Evolutionary conservation across 441 rosid genomes (phyloP).

Genomic region (Iberis amara): DNA sequence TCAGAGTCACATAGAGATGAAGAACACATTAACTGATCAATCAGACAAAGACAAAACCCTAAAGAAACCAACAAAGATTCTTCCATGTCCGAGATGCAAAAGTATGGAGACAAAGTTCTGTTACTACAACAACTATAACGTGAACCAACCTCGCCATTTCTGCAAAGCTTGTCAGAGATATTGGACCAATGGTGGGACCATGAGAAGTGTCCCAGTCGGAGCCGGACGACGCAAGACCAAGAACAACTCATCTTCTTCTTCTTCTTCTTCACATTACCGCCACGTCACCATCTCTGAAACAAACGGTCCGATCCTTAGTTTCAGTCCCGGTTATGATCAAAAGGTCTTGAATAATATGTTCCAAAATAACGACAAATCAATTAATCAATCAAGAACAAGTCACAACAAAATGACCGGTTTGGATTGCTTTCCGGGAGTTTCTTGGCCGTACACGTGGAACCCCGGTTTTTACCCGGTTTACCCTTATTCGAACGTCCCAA

Average conservation of each 20-base stretch:
- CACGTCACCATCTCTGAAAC: conserved; percentile 49
- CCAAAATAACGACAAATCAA: conserved; percentile 45
- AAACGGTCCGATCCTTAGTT: conserved; percentile 60
- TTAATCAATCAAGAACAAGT: conserved; percentile 29
- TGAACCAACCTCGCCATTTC: conserved; percentile 78
- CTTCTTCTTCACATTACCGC: conserved; percentile 23
- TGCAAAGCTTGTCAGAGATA: conserved; percentile 85
- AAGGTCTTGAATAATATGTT: too few relatives aligned
- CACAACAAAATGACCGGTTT: conserved; percentile 44
- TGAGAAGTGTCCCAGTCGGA: conserved; percentile 80
- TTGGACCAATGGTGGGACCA: conserved; percentile 82
- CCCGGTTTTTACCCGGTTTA: conserved; percentile 46
- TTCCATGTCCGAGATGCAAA: conserved; percentile 78
- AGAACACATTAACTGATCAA: conserved; percentile 1
- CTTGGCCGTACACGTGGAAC: conserved; percentile 76
- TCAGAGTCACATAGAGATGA: conserved; percentile 6
- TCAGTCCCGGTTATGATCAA: conserved; percentile 37
- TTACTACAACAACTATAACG: conserved; percentile 77
- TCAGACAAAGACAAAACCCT: conserved; percentile 36
- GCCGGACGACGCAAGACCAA: conserved; percentile 83
- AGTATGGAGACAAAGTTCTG: conserved; percentile 86
- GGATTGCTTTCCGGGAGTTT: conserved; percentile 44
- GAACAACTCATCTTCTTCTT: conserved; percentile 37
- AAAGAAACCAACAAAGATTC: conserved; percentile 72
- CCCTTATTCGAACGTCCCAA: conserved; percentile 49